Base-by-base conservation (phyloP, 805 yeast genomes). In the Blastobotrys chiropterorum region DNA sequence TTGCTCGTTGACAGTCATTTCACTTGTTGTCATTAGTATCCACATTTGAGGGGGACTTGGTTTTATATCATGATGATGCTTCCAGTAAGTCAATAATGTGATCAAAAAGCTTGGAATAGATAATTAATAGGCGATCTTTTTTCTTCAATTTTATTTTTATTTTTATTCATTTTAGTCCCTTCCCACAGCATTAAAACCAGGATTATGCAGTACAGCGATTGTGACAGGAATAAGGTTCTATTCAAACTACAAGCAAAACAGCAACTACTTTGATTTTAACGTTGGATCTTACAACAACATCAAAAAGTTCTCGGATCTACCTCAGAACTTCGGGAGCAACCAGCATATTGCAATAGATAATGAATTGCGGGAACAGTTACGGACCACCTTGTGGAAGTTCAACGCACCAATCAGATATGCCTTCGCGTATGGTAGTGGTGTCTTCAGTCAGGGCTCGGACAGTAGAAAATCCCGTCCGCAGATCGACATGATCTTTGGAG, bases 371-470 rank as follows among this genome's bases (percentile, higher is more conserved):
- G 66, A 65, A 7, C 72, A 76, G 6, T 68, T 88, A 26, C 65
- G 74, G 15, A 65, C 73, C 2, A 74, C 85, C 2, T 60, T 84
- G 39, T 67, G 78, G 67, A 70, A 73, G 45, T 87, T 87, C 67
- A 71, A 80, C 42, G 85, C 92, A 0, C 90, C 94, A 0, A 78
- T 89, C 13, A 72, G 81, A 50, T 86, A 80, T 60, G 83, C 96
- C 0, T 86, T 92, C 68, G 99, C 97, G 0, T 92, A 92, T 67
- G 99, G 99, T 1, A 86, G 95, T 5, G 96, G 96, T 3, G 96
- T 94, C 1, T 86, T 94, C 61, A 76, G 80, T 38, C 99, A 92
- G 66, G 83, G 82, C 3, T 68, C 72, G 71, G 53, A 53, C 11
- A 42, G 47, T 31, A 75, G 78, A 56, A 60, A 58, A 1, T 58